Conservation (phyloP, 2,329 filamentous ascomycete species). For the Penicillium olsonii region DNA sequence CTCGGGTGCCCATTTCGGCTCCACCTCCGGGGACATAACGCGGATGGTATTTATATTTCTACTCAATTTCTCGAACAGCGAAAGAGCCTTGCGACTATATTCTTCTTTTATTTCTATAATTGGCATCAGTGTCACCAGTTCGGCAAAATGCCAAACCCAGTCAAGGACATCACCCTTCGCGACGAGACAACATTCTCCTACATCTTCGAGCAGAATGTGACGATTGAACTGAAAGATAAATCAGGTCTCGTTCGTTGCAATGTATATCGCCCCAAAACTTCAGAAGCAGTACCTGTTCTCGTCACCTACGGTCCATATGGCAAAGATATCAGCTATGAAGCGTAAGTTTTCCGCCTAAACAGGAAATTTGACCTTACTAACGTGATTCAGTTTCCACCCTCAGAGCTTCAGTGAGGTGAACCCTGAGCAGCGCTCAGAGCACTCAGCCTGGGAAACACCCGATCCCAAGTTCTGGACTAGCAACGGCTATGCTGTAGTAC, state of each 20-base stretch:
- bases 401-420: conserved; percentile 57
- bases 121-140: background rate
- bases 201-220: conserved; percentile 54
- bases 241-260: conserved; percentile 51
- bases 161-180: conserved; percentile 33
- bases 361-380: background rate
- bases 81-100: background rate
- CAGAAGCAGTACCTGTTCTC: conserved; percentile 56
- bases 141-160: conserved; percentile 28
- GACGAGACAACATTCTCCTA: conserved; percentile 44
- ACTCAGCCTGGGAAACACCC: conserved; percentile 63
- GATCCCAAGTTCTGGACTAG: conserved; percentile 59
- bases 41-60: background rate
- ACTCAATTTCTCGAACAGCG: background rate
- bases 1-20: conserved; percentile 27
- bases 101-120: background rate
- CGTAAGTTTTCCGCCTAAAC: conserved; percentile 29
- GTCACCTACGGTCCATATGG: conserved; percentile 74
- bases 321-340: conserved; percentile 67
- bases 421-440: conserved; percentile 53
- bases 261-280: conserved; percentile 51
- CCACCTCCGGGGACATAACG: conserved; percentile 22
- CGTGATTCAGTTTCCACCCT: conserved; percentile 47
- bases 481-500: conserved; percentile 57
- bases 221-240: conserved; percentile 44